These are phyloP conservation scores for Pyracantha coccinea DNA, from an alignment of 331 rosid genomes.

Conservation along the genomic window DNA sequence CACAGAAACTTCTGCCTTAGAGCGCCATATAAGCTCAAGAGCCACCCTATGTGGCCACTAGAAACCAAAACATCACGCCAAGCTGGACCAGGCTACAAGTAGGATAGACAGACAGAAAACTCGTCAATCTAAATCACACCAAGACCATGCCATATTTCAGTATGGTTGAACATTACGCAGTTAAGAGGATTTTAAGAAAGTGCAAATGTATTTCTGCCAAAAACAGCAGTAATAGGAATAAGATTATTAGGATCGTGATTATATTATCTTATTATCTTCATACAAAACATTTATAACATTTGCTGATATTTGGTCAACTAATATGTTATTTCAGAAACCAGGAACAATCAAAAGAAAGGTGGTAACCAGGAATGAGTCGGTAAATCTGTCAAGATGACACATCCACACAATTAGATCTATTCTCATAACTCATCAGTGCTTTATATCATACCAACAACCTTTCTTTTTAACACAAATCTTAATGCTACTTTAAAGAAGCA, in stretches of 20 bases:
- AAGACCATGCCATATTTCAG: neutral
- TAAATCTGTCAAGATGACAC: neutral
- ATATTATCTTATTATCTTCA: neutral
- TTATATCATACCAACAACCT: neutral
- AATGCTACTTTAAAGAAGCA: slow-evolving; percentile 2
- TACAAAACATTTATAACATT: neutral
- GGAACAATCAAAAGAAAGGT: neutral
- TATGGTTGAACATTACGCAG: neutral
- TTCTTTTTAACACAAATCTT: neutral
- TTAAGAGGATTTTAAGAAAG: neutral
- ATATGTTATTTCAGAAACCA: neutral
- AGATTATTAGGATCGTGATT: neutral
- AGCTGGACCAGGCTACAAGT: slow-evolving; percentile 80
- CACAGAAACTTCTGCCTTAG: slow-evolving; percentile 66
- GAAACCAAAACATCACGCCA: slow-evolving; percentile 78
- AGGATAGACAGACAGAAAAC: slow-evolving; percentile 19
- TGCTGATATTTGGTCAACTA: neutral
- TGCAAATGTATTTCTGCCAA: neutral
- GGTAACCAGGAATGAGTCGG: neutral
- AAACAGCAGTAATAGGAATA: neutral
- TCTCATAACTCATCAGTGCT: neutral
- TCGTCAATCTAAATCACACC: slow-evolving; percentile 5
- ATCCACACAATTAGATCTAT: neutral
- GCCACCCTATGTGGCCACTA: slow-evolving; percentile 82
- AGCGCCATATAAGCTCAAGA: slow-evolving; percentile 74